Evolutionary conservation across 208 protist genomes (phyloP), one percentile per base, ranked within the genome.

Genomic region (Trichomonas tenax): DNA sequence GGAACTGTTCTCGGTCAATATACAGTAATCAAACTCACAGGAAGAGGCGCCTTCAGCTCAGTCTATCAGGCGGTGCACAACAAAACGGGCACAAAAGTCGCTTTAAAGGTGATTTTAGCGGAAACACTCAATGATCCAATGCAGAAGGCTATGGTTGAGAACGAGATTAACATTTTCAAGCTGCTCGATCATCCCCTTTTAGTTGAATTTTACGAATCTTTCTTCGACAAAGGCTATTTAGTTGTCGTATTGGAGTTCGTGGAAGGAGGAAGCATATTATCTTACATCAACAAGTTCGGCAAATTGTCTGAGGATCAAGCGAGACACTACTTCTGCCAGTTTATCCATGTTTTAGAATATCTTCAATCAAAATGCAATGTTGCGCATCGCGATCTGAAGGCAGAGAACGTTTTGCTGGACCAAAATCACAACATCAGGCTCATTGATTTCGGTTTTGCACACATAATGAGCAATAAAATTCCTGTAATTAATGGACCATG

Each of bases 211-310:
- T 86, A 41, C 36, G 81, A 86, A 41, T 41, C 34, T 23, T 41
- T 86, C 36, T 21, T 40, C 10, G 81, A 86, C 36, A 36, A 34
- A 41, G 81, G 36, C 23, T 34, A 34, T 86, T 41, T 86, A 41
- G 21, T 40, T 41, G 10, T 86, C 9, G 81, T 86, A 36, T 95
- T 96, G 96, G 96, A 96, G 48, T 93, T 81, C n/a, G 82, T 40
- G 14, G 40, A 89, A 89, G n/a, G n/a, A n/a, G 82, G 82, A 48
- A 89, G 44, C 26, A 89, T 89, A 40, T 40, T 89, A 9, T 31
- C 40, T n/a, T 89, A 46, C 31, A 89, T 89, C 8, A 89, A 89
- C 31, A 48, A 46, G 15, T 46, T 46, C 40, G 82, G 82, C 11
- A 34, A 89, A n/a, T 40, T 89, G 10, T 46, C 34, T 21, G 82